Percentiles rank a stretch among this genome's conserved stretches.
Evolutionary conservation across 1,284 basidiomycete species (phyloP).

Genomic region (Ceratorhiza oryzae-sativae): DNA sequence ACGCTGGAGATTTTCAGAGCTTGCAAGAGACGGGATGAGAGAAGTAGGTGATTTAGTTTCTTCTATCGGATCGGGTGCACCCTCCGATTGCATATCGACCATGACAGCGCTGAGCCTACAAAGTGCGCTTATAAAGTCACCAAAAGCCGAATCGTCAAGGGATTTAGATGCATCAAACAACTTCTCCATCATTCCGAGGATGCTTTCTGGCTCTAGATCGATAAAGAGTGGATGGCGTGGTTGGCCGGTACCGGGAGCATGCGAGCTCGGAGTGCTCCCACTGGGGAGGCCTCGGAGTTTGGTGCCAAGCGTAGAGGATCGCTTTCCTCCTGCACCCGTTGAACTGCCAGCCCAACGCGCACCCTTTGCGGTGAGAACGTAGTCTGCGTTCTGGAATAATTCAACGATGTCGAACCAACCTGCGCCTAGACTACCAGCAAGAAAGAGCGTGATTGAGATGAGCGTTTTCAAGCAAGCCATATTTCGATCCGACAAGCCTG

Average conservation of each 20-base stretch:
- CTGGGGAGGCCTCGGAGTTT: background rate
- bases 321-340: constrained; percentile 21
- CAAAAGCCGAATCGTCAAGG: constrained; percentile 83
- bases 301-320: constrained; percentile 21
- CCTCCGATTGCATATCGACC: constrained; percentile 74
- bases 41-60: constrained; percentile 34
- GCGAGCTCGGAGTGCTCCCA: constrained; percentile 28
- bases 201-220: constrained; percentile 78
- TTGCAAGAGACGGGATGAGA: constrained; percentile 16
- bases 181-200: constrained; percentile 75
- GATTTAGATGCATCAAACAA: constrained; percentile 85
- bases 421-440: constrained; percentile 82
- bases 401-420: constrained; percentile 94
- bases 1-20: constrained; percentile 54
- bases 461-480: constrained; percentile 88
- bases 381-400: constrained; percentile 90
- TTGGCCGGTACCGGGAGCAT: background rate
- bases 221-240: constrained; percentile 58
- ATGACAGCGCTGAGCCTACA: constrained; percentile 88
- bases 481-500: constrained; percentile 86
- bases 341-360: constrained; percentile 40
- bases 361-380: constrained; percentile 75
- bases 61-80: constrained; percentile 35
- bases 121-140: constrained; percentile 79
- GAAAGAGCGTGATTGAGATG: constrained; percentile 77